A percentile compares a stretch with the other conserved stretches of the same genome.
Conservation (phyloP, 306 rosid genomes). For the Arachis hypogaea region DNA sequence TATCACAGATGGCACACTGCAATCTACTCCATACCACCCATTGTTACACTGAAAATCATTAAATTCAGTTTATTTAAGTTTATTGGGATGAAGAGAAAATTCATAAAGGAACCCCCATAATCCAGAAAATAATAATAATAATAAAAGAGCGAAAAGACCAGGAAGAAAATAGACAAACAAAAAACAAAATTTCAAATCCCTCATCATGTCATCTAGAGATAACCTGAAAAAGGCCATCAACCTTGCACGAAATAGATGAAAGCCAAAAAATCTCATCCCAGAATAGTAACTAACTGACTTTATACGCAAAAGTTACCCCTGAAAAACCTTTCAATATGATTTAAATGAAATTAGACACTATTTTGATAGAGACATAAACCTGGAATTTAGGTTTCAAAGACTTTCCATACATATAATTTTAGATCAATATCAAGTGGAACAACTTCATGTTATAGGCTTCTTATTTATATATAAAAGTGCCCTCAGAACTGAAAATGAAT, state of each 20-base stretch:
- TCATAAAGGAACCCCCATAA: not conserved
- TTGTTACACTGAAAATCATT: conserved; percentile 70
- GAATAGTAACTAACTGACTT: conserved; percentile 10
- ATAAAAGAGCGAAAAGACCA: not conserved
- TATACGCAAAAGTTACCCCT: conserved; percentile 10
- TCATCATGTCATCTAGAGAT: not conserved
- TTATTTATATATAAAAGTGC: conserved; percentile 22
- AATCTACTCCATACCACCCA: conserved; percentile 98
- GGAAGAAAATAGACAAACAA: not conserved
- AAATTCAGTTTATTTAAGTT: conserved; percentile 42
- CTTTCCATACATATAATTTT: not conserved
- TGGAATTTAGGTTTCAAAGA: conserved; percentile 27
- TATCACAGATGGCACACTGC: conserved; percentile 80
- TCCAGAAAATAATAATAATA: not conserved
- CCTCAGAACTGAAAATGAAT: conserved; percentile 4
- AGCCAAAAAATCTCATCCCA: not conserved
- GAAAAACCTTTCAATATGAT: conserved; percentile 7
- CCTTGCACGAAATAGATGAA: not conserved
- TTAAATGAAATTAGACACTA: conserved; percentile 21
- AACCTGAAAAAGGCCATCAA: not conserved
- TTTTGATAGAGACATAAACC: conserved; percentile 2
- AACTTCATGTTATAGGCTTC: conserved; percentile 26
- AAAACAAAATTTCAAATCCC: not conserved
- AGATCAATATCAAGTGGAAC: conserved; percentile 6
- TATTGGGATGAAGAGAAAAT: not conserved